Percentiles rank a stretch among this genome's conserved stretches.
phyloP scores from a whole-genome alignment of 306 rosid species.

The Quercus glauca region DNA sequence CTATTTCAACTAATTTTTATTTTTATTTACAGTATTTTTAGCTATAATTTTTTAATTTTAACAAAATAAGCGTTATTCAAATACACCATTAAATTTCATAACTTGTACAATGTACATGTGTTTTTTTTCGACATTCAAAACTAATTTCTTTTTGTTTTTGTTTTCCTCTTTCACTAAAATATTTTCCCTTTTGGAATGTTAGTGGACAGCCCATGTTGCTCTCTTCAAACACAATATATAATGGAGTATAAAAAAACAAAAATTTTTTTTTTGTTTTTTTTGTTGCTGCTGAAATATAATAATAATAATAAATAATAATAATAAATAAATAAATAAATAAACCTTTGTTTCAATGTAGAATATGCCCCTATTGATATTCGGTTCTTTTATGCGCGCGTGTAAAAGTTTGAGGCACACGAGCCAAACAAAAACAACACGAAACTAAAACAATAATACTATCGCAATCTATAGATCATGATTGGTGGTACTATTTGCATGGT shows the following conservation, averaged over 20 bases:
- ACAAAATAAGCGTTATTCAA: fast-evolving
- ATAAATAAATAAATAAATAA: no score
- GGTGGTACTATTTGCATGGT: neutral
- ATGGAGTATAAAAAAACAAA: no score
- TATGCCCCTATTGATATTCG: slow-evolving; percentile 43
- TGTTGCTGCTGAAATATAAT: no score
- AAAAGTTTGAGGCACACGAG: slow-evolving; percentile 15
- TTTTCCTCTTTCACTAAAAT: neutral
- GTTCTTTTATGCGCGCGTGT: slow-evolving; percentile 15
- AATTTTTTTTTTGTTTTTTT: no score
- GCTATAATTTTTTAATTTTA: no score
- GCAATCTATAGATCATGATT: neutral
- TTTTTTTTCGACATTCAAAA: no score
- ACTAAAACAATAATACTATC: neutral
- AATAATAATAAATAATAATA: no score
- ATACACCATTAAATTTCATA: no score
- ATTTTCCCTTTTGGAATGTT: neutral
- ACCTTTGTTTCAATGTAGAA: slow-evolving; percentile 11
- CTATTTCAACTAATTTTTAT: no score
- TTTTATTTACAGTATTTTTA: no score
- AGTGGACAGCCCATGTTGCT: slow-evolving; percentile 5
- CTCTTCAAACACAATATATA: neutral
- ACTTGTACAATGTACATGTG: no score
- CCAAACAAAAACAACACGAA: neutral
- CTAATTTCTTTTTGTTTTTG: no score